A percentile compares a stretch with the other conserved stretches of the same genome.
These are phyloP conservation scores for Trifolium repens DNA, from an alignment of 306 rosid species.

Conservation along the genomic window DNA sequence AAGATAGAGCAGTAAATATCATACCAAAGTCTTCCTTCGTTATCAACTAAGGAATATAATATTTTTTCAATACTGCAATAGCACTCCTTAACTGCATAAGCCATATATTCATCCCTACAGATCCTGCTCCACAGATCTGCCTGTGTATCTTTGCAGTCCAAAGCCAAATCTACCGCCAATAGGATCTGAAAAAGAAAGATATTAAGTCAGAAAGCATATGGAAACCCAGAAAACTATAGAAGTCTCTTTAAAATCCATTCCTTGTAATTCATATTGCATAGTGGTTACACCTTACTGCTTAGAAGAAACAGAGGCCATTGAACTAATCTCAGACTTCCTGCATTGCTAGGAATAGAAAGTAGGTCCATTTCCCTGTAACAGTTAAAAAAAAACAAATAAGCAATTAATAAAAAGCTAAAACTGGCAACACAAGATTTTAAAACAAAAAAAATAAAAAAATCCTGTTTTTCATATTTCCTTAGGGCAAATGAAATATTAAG, in stretches of 20 bases:
- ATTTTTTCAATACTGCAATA: conserved; percentile 82
- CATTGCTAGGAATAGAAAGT: conserved; percentile 88
- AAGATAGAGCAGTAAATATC: conserved; percentile 33
- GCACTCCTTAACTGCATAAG: conserved; percentile 92
- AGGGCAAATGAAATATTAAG: background rate
- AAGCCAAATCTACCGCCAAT: conserved; percentile 88
- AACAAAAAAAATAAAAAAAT: conserved; percentile 1
- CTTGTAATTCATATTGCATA: conserved; percentile 37
- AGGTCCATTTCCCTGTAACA: conserved; percentile 88
- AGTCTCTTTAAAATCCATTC: background rate
- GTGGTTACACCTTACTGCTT: conserved; percentile 78
- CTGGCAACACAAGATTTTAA: conserved; percentile 17
- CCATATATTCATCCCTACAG: conserved; percentile 90
- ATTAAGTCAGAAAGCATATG: conserved; percentile 22
- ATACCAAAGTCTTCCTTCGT: conserved; percentile 93
- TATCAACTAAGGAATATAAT: conserved; percentile 76
- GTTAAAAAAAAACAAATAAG: conserved; percentile 39
- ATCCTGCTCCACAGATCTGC: conserved; percentile 89
- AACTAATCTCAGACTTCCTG: conserved; percentile 84
- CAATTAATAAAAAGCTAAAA: conserved; percentile 3
- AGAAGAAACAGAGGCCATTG: conserved; percentile 99
- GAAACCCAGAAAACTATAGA: conserved; percentile 22
- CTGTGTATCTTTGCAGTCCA: conserved; percentile 94
- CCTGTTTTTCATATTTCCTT: conserved; percentile 13
- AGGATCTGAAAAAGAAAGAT: conserved; percentile 61